Percentiles rank a stretch among this genome's conserved stretches.
phyloP scores from a whole-genome alignment of 306 rosid species.

The Sesbania bispinosa region DNA sequence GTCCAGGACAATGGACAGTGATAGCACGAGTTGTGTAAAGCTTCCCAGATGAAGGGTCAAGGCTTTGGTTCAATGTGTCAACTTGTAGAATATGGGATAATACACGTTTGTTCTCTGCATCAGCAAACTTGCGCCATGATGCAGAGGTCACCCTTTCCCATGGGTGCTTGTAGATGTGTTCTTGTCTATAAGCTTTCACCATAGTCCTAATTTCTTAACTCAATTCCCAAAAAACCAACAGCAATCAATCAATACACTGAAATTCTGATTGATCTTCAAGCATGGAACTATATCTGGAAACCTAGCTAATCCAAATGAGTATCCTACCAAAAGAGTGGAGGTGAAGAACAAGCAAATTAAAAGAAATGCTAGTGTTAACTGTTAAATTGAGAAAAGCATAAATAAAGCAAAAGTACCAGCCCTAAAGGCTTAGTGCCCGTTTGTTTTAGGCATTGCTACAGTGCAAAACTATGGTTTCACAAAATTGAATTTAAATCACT shows the following conservation, averaged over 20 bases:
- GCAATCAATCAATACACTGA: neutral
- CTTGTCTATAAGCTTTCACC: constrained; percentile 82
- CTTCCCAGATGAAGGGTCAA: constrained; percentile 59
- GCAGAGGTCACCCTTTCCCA: constrained; percentile 93
- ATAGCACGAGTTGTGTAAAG: constrained; percentile 76
- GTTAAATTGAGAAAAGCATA: too few species aligned
- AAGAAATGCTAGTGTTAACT: too few species aligned
- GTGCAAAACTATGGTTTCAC: too few species aligned
- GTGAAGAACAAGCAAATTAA: too few species aligned
- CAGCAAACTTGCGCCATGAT: constrained; percentile 90
- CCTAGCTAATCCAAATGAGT: too few species aligned
- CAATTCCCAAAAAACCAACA: neutral
- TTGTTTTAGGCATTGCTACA: too few species aligned
- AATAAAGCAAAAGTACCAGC: too few species aligned
- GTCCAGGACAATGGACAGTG: constrained; percentile 73
- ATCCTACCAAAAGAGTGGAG: too few species aligned
- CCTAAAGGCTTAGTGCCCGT: too few species aligned
- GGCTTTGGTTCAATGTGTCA: constrained; percentile 65
- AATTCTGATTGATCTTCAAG: too few species aligned
- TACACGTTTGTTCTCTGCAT: constrained; percentile 69
- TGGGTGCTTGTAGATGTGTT: constrained; percentile 83
- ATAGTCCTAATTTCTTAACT: constrained; percentile 30
- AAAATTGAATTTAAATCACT: too few species aligned
- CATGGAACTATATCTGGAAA: too few species aligned
- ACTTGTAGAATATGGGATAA: constrained; percentile 81